Evolutionary conservation across 106 monocot species (phyloP), one percentile per base, ranked within the genome.

Genomic region (Acanthochlamys bracteata): DNA sequence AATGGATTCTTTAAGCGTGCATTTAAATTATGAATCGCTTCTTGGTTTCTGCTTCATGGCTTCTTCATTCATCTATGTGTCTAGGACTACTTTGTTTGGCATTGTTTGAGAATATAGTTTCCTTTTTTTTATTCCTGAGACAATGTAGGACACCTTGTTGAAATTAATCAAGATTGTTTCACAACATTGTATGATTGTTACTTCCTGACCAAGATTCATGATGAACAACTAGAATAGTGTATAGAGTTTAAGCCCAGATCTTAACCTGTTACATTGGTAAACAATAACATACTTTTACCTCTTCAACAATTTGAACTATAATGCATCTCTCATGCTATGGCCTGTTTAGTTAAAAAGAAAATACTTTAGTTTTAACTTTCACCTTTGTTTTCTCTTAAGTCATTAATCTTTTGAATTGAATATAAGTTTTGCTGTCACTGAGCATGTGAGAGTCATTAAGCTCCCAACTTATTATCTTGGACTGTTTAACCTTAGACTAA

Each of bases 381-480:
- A 58, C 8, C 57, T 25, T 58, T 58, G 7, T 7, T 58, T 25
- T 58, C 9, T 58, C 8, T 3, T 7, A 7, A 11, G 3, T 58
- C 6, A 7, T 9, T 24, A 58, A 7, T 10, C 14, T 25, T 20
- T 41, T 63, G 41, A 24, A 14, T 3, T n/a, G 4, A 33, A 40
- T 1, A 39, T n/a, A n/a, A n/a, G n/a, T n/a, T n/a, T n/a, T n/a
- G n/a, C n/a, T n/a, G n/a, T n/a, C 60, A 60, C 16, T 24, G 16
- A 14, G 62, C 62, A 63, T 42, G 62, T 63, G 62, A 63, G 16
- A 42, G 62, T 63, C 62, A 63, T 63, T n/a, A 63, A 63, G 41
- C 39, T 63, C 10, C 16, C 53, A 54, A n/a, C n/a, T 42, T 20
- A 33, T n/a, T 6, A 9, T n/a, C 7, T 55, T 9, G 20, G 7